A percentile compares a stretch with the other conserved stretches of the same genome.
Conservation (phyloP, 495 filamentous ascomycete species). For the Hypoxylon intermedium region DNA sequence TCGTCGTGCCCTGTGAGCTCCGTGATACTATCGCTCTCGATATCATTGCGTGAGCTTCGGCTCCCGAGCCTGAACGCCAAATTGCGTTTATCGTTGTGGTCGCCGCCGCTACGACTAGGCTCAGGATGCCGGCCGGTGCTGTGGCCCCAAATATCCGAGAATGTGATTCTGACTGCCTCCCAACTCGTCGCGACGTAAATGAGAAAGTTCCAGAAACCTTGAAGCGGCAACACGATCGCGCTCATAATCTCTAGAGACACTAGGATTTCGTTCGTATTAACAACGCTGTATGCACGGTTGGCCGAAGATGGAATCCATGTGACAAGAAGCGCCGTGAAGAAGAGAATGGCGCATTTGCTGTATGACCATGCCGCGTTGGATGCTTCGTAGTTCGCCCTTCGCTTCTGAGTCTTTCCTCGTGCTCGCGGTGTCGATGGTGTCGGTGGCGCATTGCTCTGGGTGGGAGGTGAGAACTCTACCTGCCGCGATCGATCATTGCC, state of each 20-base stretch:
- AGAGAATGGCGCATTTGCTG: conserved; percentile 83
- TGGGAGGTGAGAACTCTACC: conserved; percentile 22
- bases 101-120: conserved; percentile 24
- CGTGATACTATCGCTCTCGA: conserved; percentile 52
- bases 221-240: conserved; percentile 78
- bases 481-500: conserved; percentile 31
- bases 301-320: conserved; percentile 87
- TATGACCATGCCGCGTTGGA: conserved; percentile 75
- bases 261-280: conserved; percentile 58
- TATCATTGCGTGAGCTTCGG: conserved; percentile 24
- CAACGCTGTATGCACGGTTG: conserved; percentile 76
- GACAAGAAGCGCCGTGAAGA: conserved; percentile 80
- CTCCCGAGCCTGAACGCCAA: conserved; percentile 25
- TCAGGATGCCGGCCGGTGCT: conserved; percentile 19
- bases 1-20: conserved; percentile 44
- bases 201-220: conserved; percentile 86
- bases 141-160: conserved; percentile 26
- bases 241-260: conserved; percentile 72
- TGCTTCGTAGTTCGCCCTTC: conserved; percentile 43
- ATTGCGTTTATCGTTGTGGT: conserved; percentile 28
- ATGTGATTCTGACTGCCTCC: conserved; percentile 53
- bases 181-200: conserved; percentile 76
- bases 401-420: conserved; percentile 34
- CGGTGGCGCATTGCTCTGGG: conserved; percentile 27
- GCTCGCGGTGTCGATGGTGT: conserved; percentile 20